phyloP scores from a whole-genome alignment of 495 filamentous ascomycete genomes.

The Usnea hakonensis region DNA sequence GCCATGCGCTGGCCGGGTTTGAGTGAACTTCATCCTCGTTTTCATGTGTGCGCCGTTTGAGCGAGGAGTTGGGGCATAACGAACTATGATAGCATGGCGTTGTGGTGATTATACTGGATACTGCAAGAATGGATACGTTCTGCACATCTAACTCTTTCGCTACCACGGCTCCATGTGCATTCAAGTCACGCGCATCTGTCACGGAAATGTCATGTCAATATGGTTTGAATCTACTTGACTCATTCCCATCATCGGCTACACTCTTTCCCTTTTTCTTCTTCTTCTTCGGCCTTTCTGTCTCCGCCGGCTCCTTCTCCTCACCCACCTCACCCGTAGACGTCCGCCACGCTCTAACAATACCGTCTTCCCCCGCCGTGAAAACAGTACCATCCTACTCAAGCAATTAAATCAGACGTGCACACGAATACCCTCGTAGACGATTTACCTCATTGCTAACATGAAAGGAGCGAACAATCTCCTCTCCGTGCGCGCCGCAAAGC shows the following conservation, averaged over 20 bases:
- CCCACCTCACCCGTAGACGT: not conserved
- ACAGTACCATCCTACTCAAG: slow-evolving; percentile 51
- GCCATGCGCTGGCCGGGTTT: not conserved
- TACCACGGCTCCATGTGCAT: not conserved
- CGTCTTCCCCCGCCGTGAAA: slow-evolving; percentile 75
- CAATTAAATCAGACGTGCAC: slow-evolving; percentile 3
- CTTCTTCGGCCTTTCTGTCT: slow-evolving; percentile 49
- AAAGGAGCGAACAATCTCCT: slow-evolving; percentile 75
- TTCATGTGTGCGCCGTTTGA: not conserved
- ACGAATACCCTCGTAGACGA: not conserved
- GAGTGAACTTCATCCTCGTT: not conserved
- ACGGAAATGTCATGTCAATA: slow-evolving; percentile 1
- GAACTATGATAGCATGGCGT: not conserved
- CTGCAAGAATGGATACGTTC: not conserved
- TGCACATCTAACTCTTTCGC: not conserved
- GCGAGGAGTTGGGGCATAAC: slow-evolving; percentile 1
- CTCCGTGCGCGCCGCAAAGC: slow-evolving; percentile 69
- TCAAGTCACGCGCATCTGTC: not conserved
- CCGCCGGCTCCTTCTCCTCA: slow-evolving; percentile 33
- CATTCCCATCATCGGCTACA: not conserved
- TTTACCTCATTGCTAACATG: slow-evolving; percentile 61
- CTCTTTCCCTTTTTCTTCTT: slow-evolving; percentile 26
- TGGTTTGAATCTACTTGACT: slow-evolving; percentile 14
- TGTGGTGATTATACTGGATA: not conserved
- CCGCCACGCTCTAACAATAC: slow-evolving; percentile 54